Evolutionary conservation across 352 stramenopile species (phyloP), one percentile per base, ranked within the genome.

Genomic region (Thalassiosira hispida): DNA sequence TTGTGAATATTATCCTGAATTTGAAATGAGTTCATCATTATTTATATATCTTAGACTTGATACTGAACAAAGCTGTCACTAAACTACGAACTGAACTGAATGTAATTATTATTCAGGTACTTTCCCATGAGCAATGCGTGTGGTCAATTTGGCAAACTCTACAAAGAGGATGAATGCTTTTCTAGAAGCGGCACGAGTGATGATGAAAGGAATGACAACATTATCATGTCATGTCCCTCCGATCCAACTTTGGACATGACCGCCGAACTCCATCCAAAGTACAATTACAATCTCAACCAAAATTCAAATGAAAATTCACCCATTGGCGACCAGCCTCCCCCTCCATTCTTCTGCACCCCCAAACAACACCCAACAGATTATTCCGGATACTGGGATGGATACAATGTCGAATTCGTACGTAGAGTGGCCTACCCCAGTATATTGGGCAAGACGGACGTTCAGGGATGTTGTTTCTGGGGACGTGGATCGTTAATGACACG

Each of bases 71-170:
- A n/a, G n/a, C n/a, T n/a, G n/a, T n/a, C n/a, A n/a, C n/a, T n/a
- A n/a, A n/a, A n/a, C n/a, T n/a, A n/a, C n/a, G n/a, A n/a, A n/a
- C n/a, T n/a, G n/a, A n/a, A n/a, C n/a, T n/a, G n/a, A n/a, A n/a
- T n/a, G n/a, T n/a, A n/a, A n/a, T n/a, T n/a, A n/a, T n/a, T n/a
- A n/a, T n/a, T n/a, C n/a, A n/a, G 46, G 46, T 55, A 55, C 27
- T 73, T 77, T 59, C 81, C 81, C 12, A 53, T 86, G 18, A 82
- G 66, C 59, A 88, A 88, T 70, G 33, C 77, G 1, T 88, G 81
- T 25, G 81, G 81, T 23, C 81, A 88, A 47, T 79, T 79, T 63
- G 66, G 71, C 6, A 46, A 27, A 46, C 76, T 59, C 27, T 88
- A 88, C 67, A 57, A 84, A 57, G 61, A 84, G 52, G 68, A 72